Base-by-base conservation (phyloP, 2,329 filamentous ascomycete species). In the Paracamarosporium sp. region DNA sequence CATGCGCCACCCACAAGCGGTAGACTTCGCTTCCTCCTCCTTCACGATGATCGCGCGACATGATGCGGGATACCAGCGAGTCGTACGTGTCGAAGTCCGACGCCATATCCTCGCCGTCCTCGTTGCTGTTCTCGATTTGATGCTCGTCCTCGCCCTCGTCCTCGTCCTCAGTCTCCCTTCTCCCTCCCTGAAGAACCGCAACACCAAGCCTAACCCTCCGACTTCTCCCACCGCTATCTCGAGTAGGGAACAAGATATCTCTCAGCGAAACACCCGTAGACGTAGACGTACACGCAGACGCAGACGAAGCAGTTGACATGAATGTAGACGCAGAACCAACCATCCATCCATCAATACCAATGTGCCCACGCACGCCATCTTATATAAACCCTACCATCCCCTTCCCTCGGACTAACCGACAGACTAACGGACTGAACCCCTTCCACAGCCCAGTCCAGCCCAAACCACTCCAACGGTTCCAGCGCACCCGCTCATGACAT, bases 1-100 rank as follows among this genome's bases (percentile, higher is more conserved):
- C 40, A 25, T 55, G 43, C 44, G 13, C 25, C 27, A 33, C 53
- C 53, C 50, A 7, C 28, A 4, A 40, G 50, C 53, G 27, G 50
- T 9, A n/a, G 50, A 28, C 20, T 48, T 36, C 4, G 15, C 27
- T 40, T 43, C 43, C 12, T 17, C 4, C 9, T 13, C 27, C 12
- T 7, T 5, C 28, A 3, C 28, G n/a, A 20, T 27, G 31, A 2
- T 46, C 35, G 4, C 6, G 33, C 33, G 25, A 40, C 30, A 17
- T 22, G 35, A 9, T 50, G 47, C 2, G 6, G 13, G 13, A n/a
- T n/a, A n/a, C n/a, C n/a, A n/a, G n/a, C n/a, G 17, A 25, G 5
- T 22, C 9, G n/a, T 50, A 50, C 11, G 33, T 30, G 7, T 48
- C 33, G n/a, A n/a, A n/a, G n/a, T n/a, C n/a, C n/a, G n/a, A n/a